Evolutionary conservation across 345 rosid genomes (phyloP), one percentile per base, ranked within the genome.

Genomic region (Populus davidiana): DNA sequence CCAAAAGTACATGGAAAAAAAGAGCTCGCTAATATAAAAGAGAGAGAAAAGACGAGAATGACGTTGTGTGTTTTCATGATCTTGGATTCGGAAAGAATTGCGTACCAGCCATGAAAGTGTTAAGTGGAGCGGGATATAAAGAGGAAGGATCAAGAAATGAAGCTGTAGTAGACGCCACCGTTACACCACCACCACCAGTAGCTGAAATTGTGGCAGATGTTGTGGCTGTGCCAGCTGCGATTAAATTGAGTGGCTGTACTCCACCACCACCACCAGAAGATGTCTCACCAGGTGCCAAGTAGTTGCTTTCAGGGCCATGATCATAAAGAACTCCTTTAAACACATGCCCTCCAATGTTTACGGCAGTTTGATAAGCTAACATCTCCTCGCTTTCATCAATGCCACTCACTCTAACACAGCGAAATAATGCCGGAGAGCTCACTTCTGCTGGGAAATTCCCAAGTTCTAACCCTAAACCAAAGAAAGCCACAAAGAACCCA

Each of bases 321-420:
- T 95, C 96, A 77, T 95, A 93, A 64, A 95, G 88, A 81, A 95
- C 86, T 72, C 98, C 99, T 76, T 91, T 95, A 86, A 95, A 95
- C 36, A 95, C 76, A 77, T 91, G 99, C 17, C 99, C 99, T 35
- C 92, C 90, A 5, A 95, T 93, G 84, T 87, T 91, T 41, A 95
- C 91, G 11, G 90, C 88, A 47, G 99, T 89, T 85, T 92, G 95
- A 84, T 95, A 95, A 35, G 99, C 99, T 27, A 79, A 90, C 75
- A 91, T 92, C 8, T 94, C 98, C 14, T 91, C 94, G 18, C 61
- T 79, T 20, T 95, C 98, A 39, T 92, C 97, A 43, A 90, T 54
- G 44, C 87, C 77, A 77, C 90, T 89, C 87, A 95, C 90, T 78
- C 89, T 84, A 5, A 95, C 94, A 56, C 99, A 89, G 21, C 93